Conservation (phyloP, 768 basidiomycete genomes). For the Dacryopinax primogenitus region DNA sequence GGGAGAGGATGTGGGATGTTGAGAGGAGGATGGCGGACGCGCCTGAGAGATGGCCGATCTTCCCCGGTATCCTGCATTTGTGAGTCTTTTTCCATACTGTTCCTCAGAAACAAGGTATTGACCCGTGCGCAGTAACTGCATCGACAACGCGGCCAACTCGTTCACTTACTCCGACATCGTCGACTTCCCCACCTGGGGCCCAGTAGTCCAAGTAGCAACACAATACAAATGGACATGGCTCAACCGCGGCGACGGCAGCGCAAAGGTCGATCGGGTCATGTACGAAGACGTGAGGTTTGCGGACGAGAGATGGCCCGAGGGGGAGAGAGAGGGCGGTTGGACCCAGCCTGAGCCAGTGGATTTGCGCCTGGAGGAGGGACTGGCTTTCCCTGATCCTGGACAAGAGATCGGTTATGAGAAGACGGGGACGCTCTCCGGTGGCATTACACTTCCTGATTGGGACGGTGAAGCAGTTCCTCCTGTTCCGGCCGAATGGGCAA, state of each 20-base stretch:
- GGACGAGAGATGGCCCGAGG: slow-evolving; percentile 3
- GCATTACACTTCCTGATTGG: too few relatives aligned
- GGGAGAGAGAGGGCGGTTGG: background rate
- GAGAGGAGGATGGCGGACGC: slow-evolving; percentile 46
- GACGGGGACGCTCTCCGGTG: too few relatives aligned
- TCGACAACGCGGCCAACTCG: slow-evolving; percentile 6
- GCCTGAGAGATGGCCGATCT: slow-evolving; percentile 42
- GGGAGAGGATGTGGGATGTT: slow-evolving; percentile 44
- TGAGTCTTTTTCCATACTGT: background rate
- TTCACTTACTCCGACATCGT: slow-evolving; percentile 1
- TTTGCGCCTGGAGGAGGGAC: too few relatives aligned
- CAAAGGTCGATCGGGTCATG: background rate
- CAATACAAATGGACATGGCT: slow-evolving; percentile 2
- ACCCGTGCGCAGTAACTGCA: background rate
- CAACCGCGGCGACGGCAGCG: background rate
- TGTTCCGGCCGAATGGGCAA: too few relatives aligned
- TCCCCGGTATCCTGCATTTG: slow-evolving; percentile 5
- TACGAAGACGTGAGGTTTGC: background rate
- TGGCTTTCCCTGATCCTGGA: too few relatives aligned
- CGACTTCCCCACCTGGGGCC: slow-evolving; percentile 5
- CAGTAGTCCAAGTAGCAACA: background rate
- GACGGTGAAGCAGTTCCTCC: too few relatives aligned
- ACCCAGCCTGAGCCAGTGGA: background rate
- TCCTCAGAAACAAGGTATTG: background rate
- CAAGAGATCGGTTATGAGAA: too few relatives aligned